These are phyloP conservation scores for Gossypium herbaceum DNA, from an alignment of 345 rosid genomes.

Conservation along the genomic window DNA sequence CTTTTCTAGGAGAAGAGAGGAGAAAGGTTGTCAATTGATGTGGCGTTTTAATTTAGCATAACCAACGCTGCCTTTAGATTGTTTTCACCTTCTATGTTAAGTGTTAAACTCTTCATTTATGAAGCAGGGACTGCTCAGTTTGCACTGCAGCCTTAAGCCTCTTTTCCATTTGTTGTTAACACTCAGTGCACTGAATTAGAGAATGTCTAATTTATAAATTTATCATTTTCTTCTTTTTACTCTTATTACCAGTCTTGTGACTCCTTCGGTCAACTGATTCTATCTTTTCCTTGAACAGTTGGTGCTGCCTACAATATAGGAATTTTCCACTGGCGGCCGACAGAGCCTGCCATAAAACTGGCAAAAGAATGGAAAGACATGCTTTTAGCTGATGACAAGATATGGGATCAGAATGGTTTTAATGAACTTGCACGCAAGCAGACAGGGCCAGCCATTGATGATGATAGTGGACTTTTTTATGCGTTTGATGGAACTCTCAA, in stretches of 20 bases:
- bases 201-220: neutral
- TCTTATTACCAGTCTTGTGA: neutral
- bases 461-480: slow-evolving; percentile 69
- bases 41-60: neutral
- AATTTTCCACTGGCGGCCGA: slow-evolving; percentile 96
- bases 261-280: slow-evolving; percentile 7
- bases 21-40: neutral
- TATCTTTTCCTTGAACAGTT: slow-evolving; percentile 42
- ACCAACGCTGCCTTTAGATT: neutral
- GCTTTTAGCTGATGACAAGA: slow-evolving; percentile 83
- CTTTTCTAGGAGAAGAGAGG: neutral
- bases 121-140: neutral
- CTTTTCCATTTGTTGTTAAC: neutral
- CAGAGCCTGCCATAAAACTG: slow-evolving; percentile 73
- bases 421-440: slow-evolving; percentile 75
- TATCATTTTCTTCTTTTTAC: neutral
- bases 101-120: neutral
- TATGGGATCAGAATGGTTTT: slow-evolving; percentile 99
- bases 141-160: neutral
- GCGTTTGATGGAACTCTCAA: slow-evolving; percentile 93
- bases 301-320: slow-evolving; percentile 92
- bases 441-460: slow-evolving; percentile 86
- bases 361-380: slow-evolving; percentile 93
- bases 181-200: slow-evolving; percentile 7
- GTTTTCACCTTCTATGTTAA: neutral